Conservation (phyloP, 2,329 filamentous ascomycete genomes). For the Hymenoscyphus infarciens region DNA sequence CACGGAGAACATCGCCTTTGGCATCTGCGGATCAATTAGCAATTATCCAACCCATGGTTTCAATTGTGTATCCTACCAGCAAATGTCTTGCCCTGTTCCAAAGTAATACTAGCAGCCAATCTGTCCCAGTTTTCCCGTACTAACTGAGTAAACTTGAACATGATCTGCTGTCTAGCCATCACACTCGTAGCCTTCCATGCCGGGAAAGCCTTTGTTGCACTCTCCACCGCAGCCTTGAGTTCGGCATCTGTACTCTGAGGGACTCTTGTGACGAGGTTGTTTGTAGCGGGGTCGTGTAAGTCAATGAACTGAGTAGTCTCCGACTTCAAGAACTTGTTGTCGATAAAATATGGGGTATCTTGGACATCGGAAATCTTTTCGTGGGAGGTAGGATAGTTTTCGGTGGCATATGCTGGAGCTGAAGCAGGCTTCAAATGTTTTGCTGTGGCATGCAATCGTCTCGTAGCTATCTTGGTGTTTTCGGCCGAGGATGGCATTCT, state of each 20-base stretch:
- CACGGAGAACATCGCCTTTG: constrained; percentile 75
- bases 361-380: constrained; percentile 63
- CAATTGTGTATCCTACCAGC: constrained; percentile 40
- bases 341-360: constrained; percentile 76
- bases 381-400: constrained; percentile 67
- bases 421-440: constrained; percentile 51
- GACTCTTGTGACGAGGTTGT: constrained; percentile 79
- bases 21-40: constrained; percentile 50
- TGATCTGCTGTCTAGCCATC: constrained; percentile 74
- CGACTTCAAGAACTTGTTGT: constrained; percentile 74
- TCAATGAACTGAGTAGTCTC: constrained; percentile 71
- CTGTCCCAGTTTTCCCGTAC: constrained; percentile 84
- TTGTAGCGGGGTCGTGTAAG: constrained; percentile 77
- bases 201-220: constrained; percentile 72
- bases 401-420: constrained; percentile 49
- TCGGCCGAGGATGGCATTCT: constrained; percentile 29
- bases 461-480: constrained; percentile 39
- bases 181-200: constrained; percentile 70
- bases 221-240: constrained; percentile 70
- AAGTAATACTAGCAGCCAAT: constrained; percentile 77
- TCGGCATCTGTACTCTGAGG: constrained; percentile 78
- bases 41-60: not conserved
- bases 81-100: constrained; percentile 87
- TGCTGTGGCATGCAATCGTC: constrained; percentile 56
- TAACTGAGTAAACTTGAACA: constrained; percentile 79